Base-by-base conservation (phyloP, 805 yeast genomes). In the Yarrowia alimentaria region DNA sequence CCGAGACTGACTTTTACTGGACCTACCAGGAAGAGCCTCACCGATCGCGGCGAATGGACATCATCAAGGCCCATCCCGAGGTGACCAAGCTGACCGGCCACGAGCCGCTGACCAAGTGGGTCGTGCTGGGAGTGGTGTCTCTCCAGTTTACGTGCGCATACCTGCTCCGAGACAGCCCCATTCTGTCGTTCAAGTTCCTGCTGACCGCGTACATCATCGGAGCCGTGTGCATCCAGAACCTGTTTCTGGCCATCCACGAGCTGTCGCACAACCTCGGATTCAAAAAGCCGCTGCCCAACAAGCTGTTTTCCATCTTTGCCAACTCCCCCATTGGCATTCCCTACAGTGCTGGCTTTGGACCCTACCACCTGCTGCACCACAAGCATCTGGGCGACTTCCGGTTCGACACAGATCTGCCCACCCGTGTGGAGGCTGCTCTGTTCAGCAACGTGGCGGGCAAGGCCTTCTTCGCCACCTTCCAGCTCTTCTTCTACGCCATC, bases 291-390 rank as follows among this genome's bases (percentile, higher is more conserved):
- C 33, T 86, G 1, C 77, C 81, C 64, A 89, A 89, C 68, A 81
- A 85, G 63, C 62, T 88, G 18, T 88, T 83, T 61, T 77, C 93
- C 33, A 82, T 88, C 8, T 70, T 85, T 57, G 76, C 88, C 28
- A 89, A 89, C 64, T 68, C 86, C 29, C 96, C 96, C 1, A 85
- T 89, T 48, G 96, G 96, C 1, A 74, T 89, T 18, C 97, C 96
- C 0, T 89, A 87, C 67, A 78, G 88, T 29, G 96, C 96, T 0
- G 83, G 86, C 55, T 77, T 89, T 71, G 83, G 85, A 55, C 96
- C 96, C 6, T 89, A 89, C 65, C 97, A 89, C 62, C 87, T 87
- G 64, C 70, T 89, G 28, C 97, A 89, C 62, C 97, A 89, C 68
- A 89, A 89, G 66, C 88, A 85, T 61, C 68, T 85, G 61, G 97